Evolutionary conservation across 2,329 filamentous ascomycete species (phyloP), one percentile per base, ranked within the genome.

Genomic region (Aspergillus pseudoglaucus): DNA sequence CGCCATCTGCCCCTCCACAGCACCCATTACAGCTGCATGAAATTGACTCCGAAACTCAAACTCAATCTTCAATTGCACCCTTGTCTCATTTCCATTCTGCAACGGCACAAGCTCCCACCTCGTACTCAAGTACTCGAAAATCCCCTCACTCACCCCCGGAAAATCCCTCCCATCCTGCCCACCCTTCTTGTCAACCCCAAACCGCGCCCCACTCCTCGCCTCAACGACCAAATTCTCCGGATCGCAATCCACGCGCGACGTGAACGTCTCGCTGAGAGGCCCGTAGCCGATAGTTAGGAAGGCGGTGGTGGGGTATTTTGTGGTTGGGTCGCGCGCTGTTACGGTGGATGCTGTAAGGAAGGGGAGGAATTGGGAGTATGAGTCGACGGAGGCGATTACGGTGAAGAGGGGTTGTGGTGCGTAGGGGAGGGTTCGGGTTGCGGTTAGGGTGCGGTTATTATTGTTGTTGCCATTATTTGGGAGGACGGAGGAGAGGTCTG

Each of bases 21-120:
- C 85, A 33, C 83, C 79, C 65, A 90, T 93, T 63, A 96, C 75
- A 17, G 87, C 82, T 38, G 83, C 84, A 71, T 96, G 94, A 48
- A 95, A 66, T n/a, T 90, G 88, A 69, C 90, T 97, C 58, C 82
- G 78, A 65, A 98, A 96, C 66, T 85, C 81, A 66, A 90, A 96
- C 53, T 84, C 80, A 57, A 98, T 84, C 48, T 77, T 75, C 57
- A 98, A 71, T 57, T 80, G 77, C 12, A 97, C 88, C 59, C 87
- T 80, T 4, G 89, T 94, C 70, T 76, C 47, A 55, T 51, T 33
- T 54, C 64, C 60, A 48, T 56, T 57, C 50, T 64, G 52, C 41
- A 64, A 30, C 6, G 72, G 66, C 44, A 60, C 57, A 54, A 74
- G 66, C 55, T 73, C 66, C 67, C 75, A 72, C 47, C 64, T 58